phyloP scores from a whole-genome alignment of 371 early-diverging fungal genomes.

The Capniomyces stellatus region DNA sequence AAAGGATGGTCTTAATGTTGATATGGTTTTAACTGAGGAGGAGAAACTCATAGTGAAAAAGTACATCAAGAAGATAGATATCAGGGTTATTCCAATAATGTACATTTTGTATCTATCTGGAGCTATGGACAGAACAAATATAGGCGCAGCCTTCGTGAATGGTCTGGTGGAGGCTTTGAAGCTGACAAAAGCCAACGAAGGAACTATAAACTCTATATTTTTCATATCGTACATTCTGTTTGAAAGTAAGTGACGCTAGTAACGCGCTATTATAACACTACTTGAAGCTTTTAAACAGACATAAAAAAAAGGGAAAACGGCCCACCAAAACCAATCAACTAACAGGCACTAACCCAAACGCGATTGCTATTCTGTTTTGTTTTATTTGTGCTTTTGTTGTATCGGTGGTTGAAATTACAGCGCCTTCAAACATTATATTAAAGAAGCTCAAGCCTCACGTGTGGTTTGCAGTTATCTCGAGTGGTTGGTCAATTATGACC shows the following conservation, averaged over 20 bases:
- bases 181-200: background rate
- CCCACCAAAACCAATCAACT: too few species aligned
- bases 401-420: conserved; percentile 26
- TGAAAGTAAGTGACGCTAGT: background rate
- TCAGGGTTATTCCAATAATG: background rate
- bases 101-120: background rate
- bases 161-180: background rate
- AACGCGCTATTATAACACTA: background rate
- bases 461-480: conserved; percentile 51
- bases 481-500: conserved; percentile 38
- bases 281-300: background rate
- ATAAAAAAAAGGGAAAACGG: background rate
- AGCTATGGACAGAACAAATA: background rate
- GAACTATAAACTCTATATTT: background rate
- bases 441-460: conserved; percentile 37
- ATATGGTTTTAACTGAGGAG: background rate
- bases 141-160: background rate
- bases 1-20: background rate
- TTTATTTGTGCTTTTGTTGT: too few species aligned
- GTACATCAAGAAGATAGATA: background rate
- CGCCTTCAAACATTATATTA: conserved; percentile 43
- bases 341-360: too few species aligned
- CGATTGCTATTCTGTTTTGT: too few species aligned
- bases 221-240: background rate
- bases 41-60: background rate